Conservation (phyloP, 2,329 filamentous ascomycete genomes). For the Colletotrichum karsti region DNA sequence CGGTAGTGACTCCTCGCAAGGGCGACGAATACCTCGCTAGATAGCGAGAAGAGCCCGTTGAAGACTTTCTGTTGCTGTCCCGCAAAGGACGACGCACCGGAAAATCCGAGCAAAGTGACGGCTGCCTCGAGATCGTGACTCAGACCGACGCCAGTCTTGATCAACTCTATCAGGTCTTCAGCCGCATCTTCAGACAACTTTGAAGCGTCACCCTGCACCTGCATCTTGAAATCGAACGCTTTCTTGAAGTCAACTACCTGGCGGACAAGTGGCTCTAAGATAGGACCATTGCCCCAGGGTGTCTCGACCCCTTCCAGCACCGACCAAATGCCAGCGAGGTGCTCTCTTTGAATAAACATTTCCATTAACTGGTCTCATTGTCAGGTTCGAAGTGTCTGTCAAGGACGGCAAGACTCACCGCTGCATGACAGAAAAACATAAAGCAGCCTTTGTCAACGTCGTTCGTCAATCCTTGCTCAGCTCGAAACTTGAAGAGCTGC, state of each 20-base stretch:
- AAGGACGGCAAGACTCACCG: background rate
- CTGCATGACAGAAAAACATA: conserved; percentile 18
- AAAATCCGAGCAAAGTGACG: background rate
- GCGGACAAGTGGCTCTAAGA: conserved; percentile 6
- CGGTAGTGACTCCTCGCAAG: conserved; percentile 5
- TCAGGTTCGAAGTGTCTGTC: background rate
- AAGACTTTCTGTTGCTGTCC: background rate
- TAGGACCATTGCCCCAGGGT: background rate
- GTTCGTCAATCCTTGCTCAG: conserved; percentile 6
- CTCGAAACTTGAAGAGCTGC: conserved; percentile 17
- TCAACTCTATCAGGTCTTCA: background rate
- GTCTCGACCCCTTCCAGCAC: conserved; percentile 10
- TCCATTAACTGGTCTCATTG: background rate
- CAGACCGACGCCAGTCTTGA: background rate
- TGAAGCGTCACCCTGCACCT: background rate
- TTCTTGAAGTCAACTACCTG: conserved; percentile 7
- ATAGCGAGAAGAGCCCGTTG: conserved; percentile 1
- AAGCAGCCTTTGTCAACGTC: conserved; percentile 13
- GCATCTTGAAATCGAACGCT: background rate
- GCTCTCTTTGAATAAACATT: conserved; percentile 14
- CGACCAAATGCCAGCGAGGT: conserved; percentile 2
- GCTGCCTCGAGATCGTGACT: background rate
- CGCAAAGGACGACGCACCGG: background rate
- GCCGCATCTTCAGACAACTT: background rate
- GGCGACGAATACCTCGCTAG: background rate